A percentile compares a stretch with the other conserved stretches of the same genome.
Conservation (phyloP, 2,329 filamentous ascomycete genomes). For the Dothidotthia symphoricarpi region DNA sequence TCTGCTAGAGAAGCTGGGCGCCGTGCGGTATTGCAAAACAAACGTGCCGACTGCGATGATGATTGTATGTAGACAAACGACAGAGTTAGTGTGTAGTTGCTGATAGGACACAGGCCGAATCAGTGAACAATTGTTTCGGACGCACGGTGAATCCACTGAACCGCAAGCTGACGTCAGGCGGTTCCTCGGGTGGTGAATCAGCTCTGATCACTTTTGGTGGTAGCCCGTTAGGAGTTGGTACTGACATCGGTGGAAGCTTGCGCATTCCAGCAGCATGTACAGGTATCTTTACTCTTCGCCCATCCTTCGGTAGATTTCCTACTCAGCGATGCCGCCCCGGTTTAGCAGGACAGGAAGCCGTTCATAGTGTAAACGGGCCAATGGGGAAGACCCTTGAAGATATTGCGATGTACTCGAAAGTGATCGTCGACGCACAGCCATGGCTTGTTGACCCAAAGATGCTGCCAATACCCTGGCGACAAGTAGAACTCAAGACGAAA, state of each 20-base stretch:
- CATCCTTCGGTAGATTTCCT: conserved; percentile 61
- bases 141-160: conserved; percentile 63
- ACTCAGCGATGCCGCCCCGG: conserved; percentile 56
- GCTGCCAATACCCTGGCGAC: conserved; percentile 55
- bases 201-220: conserved; percentile 61
- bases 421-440: conserved; percentile 46
- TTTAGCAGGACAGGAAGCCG: conserved; percentile 64
- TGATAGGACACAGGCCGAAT: conserved; percentile 50
- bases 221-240: conserved; percentile 61
- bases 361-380: conserved; percentile 63
- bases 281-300: conserved; percentile 57
- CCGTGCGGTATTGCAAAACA: conserved; percentile 68
- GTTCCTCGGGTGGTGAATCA: conserved; percentile 66
- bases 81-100: background rate
- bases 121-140: conserved; percentile 64
- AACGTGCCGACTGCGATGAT: conserved; percentile 69
- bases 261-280: conserved; percentile 58
- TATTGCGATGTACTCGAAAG: conserved; percentile 45
- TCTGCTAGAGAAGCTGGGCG: conserved; percentile 59
- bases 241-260: conserved; percentile 61
- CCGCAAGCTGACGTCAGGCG: conserved; percentile 59
- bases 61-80: conserved; percentile 45
- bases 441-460: conserved; percentile 55
- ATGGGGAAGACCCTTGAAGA: conserved; percentile 58
- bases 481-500: conserved; percentile 44